These are phyloP conservation scores for Populus simonii DNA, from an alignment of 345 rosid genomes.

Conservation along the genomic window DNA sequence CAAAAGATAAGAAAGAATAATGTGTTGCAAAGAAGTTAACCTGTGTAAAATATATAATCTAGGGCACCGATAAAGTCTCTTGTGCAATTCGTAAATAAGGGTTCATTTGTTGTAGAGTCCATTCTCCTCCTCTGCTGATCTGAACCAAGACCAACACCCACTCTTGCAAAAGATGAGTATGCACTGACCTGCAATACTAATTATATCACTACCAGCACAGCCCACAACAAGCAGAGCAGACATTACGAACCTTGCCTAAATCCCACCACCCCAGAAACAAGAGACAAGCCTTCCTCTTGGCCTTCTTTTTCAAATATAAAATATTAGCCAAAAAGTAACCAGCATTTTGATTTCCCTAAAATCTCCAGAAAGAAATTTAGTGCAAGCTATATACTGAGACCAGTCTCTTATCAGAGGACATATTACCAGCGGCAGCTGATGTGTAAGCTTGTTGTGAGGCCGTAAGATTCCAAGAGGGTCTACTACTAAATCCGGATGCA, in stretches of 20 bases:
- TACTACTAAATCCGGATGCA: conserved; percentile 71
- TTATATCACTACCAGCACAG: conserved; percentile 17
- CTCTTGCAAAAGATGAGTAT: conserved; percentile 85
- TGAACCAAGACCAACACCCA: conserved; percentile 50
- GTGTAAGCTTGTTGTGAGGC: conserved; percentile 80
- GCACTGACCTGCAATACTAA: conserved; percentile 80
- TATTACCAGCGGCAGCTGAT: conserved; percentile 89
- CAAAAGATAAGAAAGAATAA: background rate
- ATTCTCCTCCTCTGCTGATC: conserved; percentile 85
- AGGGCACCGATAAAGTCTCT: conserved; percentile 89
- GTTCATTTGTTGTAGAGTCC: conserved; percentile 86
- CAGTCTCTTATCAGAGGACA: background rate
- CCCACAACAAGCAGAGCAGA: background rate
- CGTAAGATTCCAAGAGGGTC: conserved; percentile 89
- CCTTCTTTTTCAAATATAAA: background rate
- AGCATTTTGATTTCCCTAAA: background rate
- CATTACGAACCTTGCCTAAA: background rate
- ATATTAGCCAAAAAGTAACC: background rate
- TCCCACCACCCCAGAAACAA: background rate
- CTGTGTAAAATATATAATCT: conserved; percentile 96
- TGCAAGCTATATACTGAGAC: background rate
- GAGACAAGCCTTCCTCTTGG: background rate
- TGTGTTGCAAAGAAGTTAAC: conserved; percentile 27
- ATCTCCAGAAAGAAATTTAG: background rate
- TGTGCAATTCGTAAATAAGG: conserved; percentile 91